Evolutionary conservation across 495 filamentous ascomycete species (phyloP).

Genomic region (Thermothielavioides terrestris): DNA sequence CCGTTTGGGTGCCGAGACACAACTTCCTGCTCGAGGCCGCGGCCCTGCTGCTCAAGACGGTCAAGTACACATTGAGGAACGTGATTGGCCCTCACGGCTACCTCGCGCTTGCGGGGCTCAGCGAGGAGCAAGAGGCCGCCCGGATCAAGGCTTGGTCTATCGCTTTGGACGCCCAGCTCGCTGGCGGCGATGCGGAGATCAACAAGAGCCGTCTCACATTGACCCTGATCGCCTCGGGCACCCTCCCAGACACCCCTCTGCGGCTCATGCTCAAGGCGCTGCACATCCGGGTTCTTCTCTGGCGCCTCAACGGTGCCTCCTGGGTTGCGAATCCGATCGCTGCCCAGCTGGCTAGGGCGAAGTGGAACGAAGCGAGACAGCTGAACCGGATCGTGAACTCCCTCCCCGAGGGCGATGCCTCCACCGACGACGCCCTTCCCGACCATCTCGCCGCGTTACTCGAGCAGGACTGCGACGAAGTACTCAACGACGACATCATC

Average conservation of each 20-base stretch:
- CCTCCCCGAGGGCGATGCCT: slow-evolving; percentile 33
- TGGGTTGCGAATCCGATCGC: slow-evolving; percentile 44
- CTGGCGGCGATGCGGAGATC: slow-evolving; percentile 86
- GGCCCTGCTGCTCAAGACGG: slow-evolving; percentile 67
- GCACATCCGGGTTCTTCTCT: slow-evolving; percentile 80
- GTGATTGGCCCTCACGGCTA: slow-evolving; percentile 68
- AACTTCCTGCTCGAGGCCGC: slow-evolving; percentile 76
- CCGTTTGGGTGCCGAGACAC: slow-evolving; percentile 86
- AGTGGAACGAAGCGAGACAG: slow-evolving; percentile 72
- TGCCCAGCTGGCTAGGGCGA: slow-evolving; percentile 54
- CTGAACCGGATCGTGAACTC: slow-evolving; percentile 52
- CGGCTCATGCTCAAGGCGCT: slow-evolving; percentile 87
- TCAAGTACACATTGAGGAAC: slow-evolving; percentile 74
- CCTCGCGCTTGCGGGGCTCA: slow-evolving; percentile 67
- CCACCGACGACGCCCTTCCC: slow-evolving; percentile 56
- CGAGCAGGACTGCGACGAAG: slow-evolving; percentile 66
- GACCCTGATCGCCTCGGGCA: slow-evolving; percentile 81
- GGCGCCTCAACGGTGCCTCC: slow-evolving; percentile 49
- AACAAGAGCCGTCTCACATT: slow-evolving; percentile 79
- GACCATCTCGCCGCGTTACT: slow-evolving; percentile 66
- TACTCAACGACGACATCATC: slow-evolving; percentile 65
- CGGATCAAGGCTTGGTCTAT: slow-evolving; percentile 91
- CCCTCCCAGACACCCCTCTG: slow-evolving; percentile 73
- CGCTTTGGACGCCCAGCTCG: slow-evolving; percentile 87
- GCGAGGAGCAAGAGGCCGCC: slow-evolving; percentile 75